These are phyloP conservation scores for Galerina marginata DNA, from an alignment of 768 basidiomycete genomes.

Conservation along the genomic window DNA sequence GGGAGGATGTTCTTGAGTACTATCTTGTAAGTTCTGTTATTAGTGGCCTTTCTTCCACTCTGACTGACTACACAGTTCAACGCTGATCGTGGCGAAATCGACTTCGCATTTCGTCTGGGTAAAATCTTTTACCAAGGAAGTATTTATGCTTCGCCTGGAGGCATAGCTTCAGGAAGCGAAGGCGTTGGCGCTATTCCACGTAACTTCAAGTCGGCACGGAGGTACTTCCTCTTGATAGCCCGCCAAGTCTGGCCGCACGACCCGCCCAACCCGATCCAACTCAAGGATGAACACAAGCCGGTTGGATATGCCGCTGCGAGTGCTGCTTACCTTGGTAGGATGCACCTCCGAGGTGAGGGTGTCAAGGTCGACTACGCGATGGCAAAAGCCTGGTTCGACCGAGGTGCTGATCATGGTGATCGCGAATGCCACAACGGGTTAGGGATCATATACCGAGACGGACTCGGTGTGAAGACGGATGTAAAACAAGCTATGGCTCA, in stretches of 20 bases:
- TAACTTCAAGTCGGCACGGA: constrained; percentile 74
- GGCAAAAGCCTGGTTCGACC: constrained; percentile 94
- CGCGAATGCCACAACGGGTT: constrained; percentile 89
- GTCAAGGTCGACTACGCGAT: constrained; percentile 73
- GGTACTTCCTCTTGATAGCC: constrained; percentile 87
- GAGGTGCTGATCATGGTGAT: constrained; percentile 82
- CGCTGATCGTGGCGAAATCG: constrained; percentile 88
- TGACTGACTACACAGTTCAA: constrained; percentile 69
- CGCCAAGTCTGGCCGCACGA: constrained; percentile 90
- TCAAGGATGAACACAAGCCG: constrained; percentile 57
- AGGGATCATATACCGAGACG: constrained; percentile 93
- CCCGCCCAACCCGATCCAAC: constrained; percentile 57
- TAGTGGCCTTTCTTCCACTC: background rate
- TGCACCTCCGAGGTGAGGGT: constrained; percentile 94
- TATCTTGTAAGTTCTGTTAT: constrained; percentile 64
- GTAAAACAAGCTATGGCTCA: constrained; percentile 62
- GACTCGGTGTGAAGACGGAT: constrained; percentile 73
- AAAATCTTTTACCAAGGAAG: constrained; percentile 96
- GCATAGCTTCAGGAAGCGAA: constrained; percentile 86
- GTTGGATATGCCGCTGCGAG: constrained; percentile 76
- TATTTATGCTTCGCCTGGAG: constrained; percentile 80
- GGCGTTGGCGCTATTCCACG: constrained; percentile 89
- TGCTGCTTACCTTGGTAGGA: constrained; percentile 89
- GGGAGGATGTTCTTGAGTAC: constrained; percentile 92
- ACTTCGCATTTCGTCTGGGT: constrained; percentile 92